Conservation (phyloP, 139 green algal genomes). For the Protoeuglena noctilucae region DNA sequence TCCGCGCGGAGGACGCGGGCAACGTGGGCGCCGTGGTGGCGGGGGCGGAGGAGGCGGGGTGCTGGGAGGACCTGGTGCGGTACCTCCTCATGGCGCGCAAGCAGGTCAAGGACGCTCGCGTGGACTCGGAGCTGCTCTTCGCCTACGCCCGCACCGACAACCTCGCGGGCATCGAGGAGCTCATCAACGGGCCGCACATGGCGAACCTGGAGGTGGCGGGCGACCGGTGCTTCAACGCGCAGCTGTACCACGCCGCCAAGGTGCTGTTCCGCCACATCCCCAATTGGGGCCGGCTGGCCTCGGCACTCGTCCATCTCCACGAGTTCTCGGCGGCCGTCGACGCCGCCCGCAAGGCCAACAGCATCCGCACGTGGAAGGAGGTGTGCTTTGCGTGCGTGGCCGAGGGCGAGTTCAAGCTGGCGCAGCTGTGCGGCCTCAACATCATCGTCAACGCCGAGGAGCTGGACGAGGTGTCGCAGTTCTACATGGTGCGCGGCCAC, state of each 20-base stretch:
- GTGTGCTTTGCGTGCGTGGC: conserved; percentile 95
- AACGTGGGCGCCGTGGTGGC: conserved; percentile 58
- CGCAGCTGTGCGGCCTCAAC: conserved; percentile 91
- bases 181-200: conserved; percentile 64
- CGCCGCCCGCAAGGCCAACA: conserved; percentile 93
- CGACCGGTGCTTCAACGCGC: conserved; percentile 68
- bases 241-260: conserved; percentile 81
- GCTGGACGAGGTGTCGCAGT: conserved; percentile 84
- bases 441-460: conserved; percentile 99
- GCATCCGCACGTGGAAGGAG: conserved; percentile 88
- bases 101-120: conserved; percentile 71
- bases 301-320: conserved; percentile 59
- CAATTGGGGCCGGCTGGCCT: conserved; percentile 84
- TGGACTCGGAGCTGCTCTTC: conserved; percentile 94
- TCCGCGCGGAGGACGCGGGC: conserved; percentile 57
- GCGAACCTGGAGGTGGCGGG: conserved; percentile 46
- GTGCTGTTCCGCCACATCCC: conserved; percentile 82
- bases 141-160: conserved; percentile 78
- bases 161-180: conserved; percentile 81
- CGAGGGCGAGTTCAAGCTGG: conserved; percentile 83
- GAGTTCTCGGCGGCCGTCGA: conserved; percentile 65
- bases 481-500: conserved; percentile 81
- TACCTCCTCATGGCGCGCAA: conserved; percentile 96
- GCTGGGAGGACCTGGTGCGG: conserved; percentile 81
- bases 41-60: conserved; percentile 23